Conservation (phyloP, 2,329 filamentous ascomycete genomes). For the Sarocladium oryzae region DNA sequence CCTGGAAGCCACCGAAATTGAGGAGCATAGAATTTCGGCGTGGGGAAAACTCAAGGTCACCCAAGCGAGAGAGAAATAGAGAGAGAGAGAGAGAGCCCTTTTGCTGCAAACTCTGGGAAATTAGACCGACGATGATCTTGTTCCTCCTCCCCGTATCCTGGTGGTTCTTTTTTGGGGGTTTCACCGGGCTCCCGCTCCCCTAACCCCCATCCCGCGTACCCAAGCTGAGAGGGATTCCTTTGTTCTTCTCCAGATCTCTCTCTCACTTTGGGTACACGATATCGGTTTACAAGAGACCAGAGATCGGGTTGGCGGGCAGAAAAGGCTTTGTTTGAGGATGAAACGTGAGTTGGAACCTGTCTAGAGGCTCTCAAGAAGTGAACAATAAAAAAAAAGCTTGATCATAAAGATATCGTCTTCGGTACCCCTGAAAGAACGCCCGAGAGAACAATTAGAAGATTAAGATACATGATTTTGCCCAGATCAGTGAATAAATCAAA, state of each 20-base stretch:
- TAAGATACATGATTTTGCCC: conserved; percentile 9
- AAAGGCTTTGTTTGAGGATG: not conserved
- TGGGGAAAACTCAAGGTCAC: too few relatives aligned
- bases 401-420: conserved; percentile 8
- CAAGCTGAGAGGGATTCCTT: too few relatives aligned
- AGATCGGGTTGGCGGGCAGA: not conserved
- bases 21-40: too few relatives aligned
- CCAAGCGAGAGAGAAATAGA: not conserved
- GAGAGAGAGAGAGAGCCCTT: not conserved
- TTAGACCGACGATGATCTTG: not conserved
- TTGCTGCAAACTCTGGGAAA: not conserved
- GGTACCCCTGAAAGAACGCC: conserved; percentile 5
- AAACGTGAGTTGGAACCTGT: not conserved
- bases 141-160: too few relatives aligned
- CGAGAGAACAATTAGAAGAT: conserved; percentile 9
- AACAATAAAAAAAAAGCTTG: conserved; percentile 1
- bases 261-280: too few relatives aligned
- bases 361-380: not conserved
- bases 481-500: not conserved
- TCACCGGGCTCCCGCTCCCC: not conserved
- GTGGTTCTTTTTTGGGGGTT: not conserved
- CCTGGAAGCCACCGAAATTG: not conserved
- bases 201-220: too few relatives aligned
- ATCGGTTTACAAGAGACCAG: not conserved
- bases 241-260: not conserved